These are phyloP conservation scores for Graphilbum fragrans DNA, from an alignment of 2,329 filamentous ascomycete genomes.

Conservation along the genomic window DNA sequence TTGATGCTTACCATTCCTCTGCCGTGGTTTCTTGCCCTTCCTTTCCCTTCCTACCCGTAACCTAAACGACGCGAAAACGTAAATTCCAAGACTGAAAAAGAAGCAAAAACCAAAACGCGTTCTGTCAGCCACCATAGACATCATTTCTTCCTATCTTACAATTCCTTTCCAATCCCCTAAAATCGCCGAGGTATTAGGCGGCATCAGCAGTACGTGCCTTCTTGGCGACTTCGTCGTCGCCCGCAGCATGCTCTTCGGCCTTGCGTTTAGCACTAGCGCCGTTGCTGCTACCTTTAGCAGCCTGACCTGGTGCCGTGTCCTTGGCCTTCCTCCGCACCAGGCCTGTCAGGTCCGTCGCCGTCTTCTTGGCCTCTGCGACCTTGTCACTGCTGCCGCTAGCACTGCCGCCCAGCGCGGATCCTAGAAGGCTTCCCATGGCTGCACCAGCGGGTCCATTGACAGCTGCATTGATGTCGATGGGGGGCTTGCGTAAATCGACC, in stretches of 20 bases:
- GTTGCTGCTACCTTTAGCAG: conserved; percentile 9
- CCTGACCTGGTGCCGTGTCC: conserved; percentile 16
- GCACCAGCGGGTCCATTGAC: conserved; percentile 38
- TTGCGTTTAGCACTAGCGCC: conserved; percentile 33
- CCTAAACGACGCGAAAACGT: too few relatives aligned
- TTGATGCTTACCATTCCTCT: too few relatives aligned
- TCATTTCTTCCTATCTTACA: not conserved
- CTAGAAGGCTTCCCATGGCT: conserved; percentile 46
- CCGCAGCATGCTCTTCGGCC: conserved; percentile 20
- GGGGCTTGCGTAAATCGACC: conserved; percentile 53
- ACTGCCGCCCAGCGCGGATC: conserved; percentile 30
- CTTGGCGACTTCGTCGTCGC: conserved; percentile 20
- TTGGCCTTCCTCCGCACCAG: conserved; percentile 57
- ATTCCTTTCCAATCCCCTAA: too few relatives aligned
- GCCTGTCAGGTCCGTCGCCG: conserved; percentile 61
- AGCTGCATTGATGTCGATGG: conserved; percentile 43
- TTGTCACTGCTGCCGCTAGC: conserved; percentile 48
- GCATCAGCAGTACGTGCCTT: conserved; percentile 15
- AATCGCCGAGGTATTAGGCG: too few relatives aligned
- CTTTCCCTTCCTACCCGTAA: too few relatives aligned
- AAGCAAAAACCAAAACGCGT: too few relatives aligned
- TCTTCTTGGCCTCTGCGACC: conserved; percentile 60
- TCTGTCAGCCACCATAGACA: too few relatives aligned
- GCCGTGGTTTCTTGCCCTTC: too few relatives aligned
- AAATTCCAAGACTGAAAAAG: too few relatives aligned